phyloP scores from a whole-genome alignment of 257 asterid genomes.

The Verbena officinalis region DNA sequence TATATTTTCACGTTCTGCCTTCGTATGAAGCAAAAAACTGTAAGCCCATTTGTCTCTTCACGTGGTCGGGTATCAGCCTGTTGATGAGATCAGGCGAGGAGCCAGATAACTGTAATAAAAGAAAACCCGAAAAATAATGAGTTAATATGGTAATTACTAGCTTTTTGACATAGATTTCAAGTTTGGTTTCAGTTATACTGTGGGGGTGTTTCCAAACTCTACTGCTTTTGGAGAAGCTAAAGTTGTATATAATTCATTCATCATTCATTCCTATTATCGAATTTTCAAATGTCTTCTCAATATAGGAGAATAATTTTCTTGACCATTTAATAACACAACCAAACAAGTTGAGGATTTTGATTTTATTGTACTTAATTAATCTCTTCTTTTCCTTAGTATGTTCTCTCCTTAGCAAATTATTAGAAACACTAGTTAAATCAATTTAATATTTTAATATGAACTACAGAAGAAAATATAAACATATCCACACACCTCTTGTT shows the following conservation, averaged over 20 bases:
- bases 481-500: conserved; percentile 74
- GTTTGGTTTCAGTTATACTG: not conserved
- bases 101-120: conserved; percentile 57
- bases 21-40: conserved; percentile 65
- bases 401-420: too few relatives aligned
- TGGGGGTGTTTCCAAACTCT: too few relatives aligned
- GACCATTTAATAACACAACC: too few relatives aligned
- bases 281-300: too few relatives aligned
- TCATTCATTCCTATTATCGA: too few relatives aligned
- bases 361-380: too few relatives aligned
- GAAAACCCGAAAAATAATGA: conserved; percentile 20
- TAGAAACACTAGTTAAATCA: not conserved
- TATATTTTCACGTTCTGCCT: conserved; percentile 48
- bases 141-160: too few relatives aligned
- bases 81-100: conserved; percentile 78
- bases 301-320: too few relatives aligned
- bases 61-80: conserved; percentile 87
- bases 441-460: not conserved
- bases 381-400: too few relatives aligned
- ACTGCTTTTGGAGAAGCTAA: too few relatives aligned
- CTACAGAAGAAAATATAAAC: not conserved
- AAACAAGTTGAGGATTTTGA: too few relatives aligned
- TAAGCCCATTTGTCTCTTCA: conserved; percentile 76
- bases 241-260: too few relatives aligned
- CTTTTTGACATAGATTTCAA: not conserved